Evolutionary conservation across 225 moss, liverwort and hornwort genomes (phyloP), one percentile per base, ranked within the genome.

Genomic region (Marchantia paleacea): DNA sequence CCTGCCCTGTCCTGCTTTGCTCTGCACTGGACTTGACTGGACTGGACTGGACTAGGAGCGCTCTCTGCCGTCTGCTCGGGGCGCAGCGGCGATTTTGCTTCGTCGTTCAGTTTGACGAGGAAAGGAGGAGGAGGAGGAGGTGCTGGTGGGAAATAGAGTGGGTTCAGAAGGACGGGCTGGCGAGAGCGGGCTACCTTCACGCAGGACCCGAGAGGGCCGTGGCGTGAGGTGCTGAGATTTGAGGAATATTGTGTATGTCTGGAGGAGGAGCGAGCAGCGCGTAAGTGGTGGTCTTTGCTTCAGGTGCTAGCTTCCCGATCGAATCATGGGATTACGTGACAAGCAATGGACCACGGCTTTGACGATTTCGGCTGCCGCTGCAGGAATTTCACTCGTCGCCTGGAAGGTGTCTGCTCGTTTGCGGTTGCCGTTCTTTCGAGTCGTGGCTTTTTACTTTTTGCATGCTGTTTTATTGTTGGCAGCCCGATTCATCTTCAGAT

Each of bases 321-420:
- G 68, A 76, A 53, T 69, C 29, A 86, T 86, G 86, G 86, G 83
- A 25, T 28, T 81, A 22, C 75, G 81, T 30, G 81, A 79, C 65
- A 81, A 79, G 28, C 79, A 81, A 71, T 86, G 81, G 86, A 75
- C 66, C 24, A 84, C 79, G 22, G 75, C 77, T 4, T 49, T 82
- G 64, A 83, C 83, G 39, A 61, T 85, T 12, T 83, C 85, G 52
- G 81, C 81, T 11, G 82, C 84, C 61, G 88, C 88, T 73, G 83
- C 81, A 31, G 88, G 85, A 63, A 73, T 83, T 78, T 81, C 83
- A n/a, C 66, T 85, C 7, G 83, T 81, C 18, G 83, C 85, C 54
- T 88, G 81, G 83, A 88, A 83, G 85, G 88, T 88, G 47, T 60
- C 24, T 52, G 72, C 24, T 10, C 65, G 49, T 52, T n/a, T 52